Conservation (phyloP, 192 early-diverging fungal genomes). For the Coemansia reversa region DNA sequence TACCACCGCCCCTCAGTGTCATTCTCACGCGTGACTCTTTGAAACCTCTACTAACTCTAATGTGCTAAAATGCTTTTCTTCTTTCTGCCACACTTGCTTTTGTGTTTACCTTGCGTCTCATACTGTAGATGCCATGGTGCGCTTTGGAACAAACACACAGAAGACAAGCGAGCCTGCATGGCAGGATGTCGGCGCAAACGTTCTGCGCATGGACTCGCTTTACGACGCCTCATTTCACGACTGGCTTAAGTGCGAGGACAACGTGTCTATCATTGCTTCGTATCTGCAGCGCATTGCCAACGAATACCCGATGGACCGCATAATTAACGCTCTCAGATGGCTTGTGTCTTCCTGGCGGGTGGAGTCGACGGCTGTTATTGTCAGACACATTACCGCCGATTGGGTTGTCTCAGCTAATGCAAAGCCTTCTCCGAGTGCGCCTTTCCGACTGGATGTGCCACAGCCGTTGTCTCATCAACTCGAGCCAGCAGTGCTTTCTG, state of each 20-base stretch:
- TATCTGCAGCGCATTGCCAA: conserved; percentile 74
- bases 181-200: conserved; percentile 72
- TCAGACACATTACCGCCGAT: conserved; percentile 69
- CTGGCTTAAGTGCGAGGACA: conserved; percentile 74
- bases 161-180: conserved; percentile 56
- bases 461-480: conserved; percentile 27
- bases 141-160: conserved; percentile 56
- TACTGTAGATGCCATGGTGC: conserved; percentile 52
- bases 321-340: conserved; percentile 75
- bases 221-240: conserved; percentile 76
- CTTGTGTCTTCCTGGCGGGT: conserved; percentile 71
- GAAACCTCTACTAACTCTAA: conserved; percentile 13
- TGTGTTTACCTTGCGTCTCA: background rate
- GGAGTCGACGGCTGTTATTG: conserved; percentile 66
- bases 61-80: background rate
- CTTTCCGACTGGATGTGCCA: conserved; percentile 29
- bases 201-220: conserved; percentile 72
- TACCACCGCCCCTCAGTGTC: background rate
- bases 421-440: conserved; percentile 34
- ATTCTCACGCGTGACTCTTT: conserved; percentile 17
- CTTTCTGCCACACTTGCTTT: background rate
- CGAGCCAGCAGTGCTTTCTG: conserved; percentile 38
- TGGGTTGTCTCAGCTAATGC: conserved; percentile 55
- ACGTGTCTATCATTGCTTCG: conserved; percentile 66
- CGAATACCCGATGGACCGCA: conserved; percentile 70